Percentiles rank a stretch among this genome's conserved stretches.
These are phyloP conservation scores for Alternaria tenuissima DNA, from an alignment of 2,329 filamentous ascomycete species.

Conservation along the genomic window DNA sequence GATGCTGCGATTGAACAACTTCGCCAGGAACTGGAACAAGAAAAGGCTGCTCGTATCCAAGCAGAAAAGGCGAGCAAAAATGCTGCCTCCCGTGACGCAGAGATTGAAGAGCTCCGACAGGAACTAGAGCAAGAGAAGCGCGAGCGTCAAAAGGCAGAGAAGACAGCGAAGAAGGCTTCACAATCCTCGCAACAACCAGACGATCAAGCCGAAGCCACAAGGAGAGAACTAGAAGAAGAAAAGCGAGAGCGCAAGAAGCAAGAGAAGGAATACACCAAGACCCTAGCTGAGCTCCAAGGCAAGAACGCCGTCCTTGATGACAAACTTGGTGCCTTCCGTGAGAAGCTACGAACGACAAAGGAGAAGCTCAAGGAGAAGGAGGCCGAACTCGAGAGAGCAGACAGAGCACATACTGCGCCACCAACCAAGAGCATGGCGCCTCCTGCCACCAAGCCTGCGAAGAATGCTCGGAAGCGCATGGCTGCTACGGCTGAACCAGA, in stretches of 20 bases:
- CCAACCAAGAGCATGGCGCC: constrained; percentile 41
- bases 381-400: constrained; percentile 56
- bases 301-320: constrained; percentile 73
- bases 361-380: constrained; percentile 75
- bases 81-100: constrained; percentile 29
- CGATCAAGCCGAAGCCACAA: constrained; percentile 57
- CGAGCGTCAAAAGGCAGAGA: constrained; percentile 43
- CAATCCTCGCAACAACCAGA: constrained; percentile 52
- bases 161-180: constrained; percentile 46
- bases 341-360: constrained; percentile 74
- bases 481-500: constrained; percentile 58
- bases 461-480: constrained; percentile 53
- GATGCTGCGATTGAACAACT: constrained; percentile 45
- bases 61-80: constrained; percentile 49
- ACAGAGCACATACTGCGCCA: constrained; percentile 53
- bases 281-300: constrained; percentile 67
- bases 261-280: constrained; percentile 64
- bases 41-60: constrained; percentile 45
- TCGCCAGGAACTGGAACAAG: constrained; percentile 53
- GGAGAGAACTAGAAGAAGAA: constrained; percentile 60
- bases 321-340: constrained; percentile 73
- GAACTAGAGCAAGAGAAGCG: constrained; percentile 55
- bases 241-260: constrained; percentile 61
- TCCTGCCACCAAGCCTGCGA: constrained; percentile 47
- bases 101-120: constrained; percentile 40